phyloP scores from a whole-genome alignment of 208 protist species.

The Trypanosoma scelopori region DNA sequence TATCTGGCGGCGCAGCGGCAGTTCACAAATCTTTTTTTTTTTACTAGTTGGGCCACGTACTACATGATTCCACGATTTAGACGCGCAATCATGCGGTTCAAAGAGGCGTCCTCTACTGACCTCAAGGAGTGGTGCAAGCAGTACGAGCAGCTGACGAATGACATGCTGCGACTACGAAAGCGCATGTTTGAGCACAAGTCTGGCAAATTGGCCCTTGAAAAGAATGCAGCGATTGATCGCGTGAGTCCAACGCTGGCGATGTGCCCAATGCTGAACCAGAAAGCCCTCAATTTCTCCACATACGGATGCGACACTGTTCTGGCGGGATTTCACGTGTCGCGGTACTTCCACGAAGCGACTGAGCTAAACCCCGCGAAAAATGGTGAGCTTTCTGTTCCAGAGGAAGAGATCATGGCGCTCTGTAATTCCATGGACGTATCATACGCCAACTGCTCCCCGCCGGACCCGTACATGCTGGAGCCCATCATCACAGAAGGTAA shows the following conservation, averaged over 20 bases:
- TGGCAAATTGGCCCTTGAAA: constrained; percentile 51
- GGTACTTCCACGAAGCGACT: constrained; percentile 91
- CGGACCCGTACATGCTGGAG: constrained; percentile 90
- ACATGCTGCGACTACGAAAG: constrained; percentile 79
- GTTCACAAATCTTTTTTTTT: constrained; percentile 88
- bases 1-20: constrained; percentile 76
- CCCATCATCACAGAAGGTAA: constrained; percentile 66
- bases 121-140: constrained; percentile 89
- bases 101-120: constrained; percentile 78
- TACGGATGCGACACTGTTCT: constrained; percentile 73
- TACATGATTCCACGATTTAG: constrained; percentile 80
- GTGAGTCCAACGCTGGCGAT: constrained; percentile 65
- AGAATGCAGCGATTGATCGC: constrained; percentile 75
- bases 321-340: constrained; percentile 83
- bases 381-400: constrained; percentile 56
- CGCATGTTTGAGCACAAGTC: constrained; percentile 88
- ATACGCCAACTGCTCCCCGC: constrained; percentile 75
- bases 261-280: constrained; percentile 88
- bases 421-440: constrained; percentile 67
- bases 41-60: constrained; percentile 63
- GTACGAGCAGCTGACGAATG: constrained; percentile 82
- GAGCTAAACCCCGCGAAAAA: constrained; percentile 87
- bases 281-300: constrained; percentile 87
- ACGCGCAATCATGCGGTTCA: constrained; percentile 69
- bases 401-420: constrained; percentile 60